phyloP scores from a whole-genome alignment of 768 basidiomycete genomes.

The Dioszegia hungarica region DNA sequence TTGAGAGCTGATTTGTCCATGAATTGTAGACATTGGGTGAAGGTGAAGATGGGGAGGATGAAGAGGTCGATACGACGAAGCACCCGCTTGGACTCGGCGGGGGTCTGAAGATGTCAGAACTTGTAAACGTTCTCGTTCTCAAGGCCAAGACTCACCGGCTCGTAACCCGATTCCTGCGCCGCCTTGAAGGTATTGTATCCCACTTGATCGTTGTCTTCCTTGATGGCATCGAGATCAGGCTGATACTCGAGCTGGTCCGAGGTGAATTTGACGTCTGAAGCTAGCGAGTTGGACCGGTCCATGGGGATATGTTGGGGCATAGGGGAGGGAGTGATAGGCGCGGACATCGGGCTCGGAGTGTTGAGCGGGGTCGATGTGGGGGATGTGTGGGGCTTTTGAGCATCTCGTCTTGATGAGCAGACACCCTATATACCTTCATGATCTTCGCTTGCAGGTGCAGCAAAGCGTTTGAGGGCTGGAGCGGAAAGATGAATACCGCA shows the following conservation, averaged over 20 bases:
- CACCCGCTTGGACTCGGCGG: background rate
- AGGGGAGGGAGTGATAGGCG: background rate
- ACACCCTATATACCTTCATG: too few species aligned
- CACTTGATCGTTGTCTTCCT: slow-evolving; percentile 2
- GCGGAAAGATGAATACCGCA: too few species aligned
- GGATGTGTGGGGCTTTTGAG: background rate
- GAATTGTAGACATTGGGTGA: slow-evolving; percentile 43
- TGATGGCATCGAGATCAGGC: background rate
- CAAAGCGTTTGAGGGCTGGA: too few species aligned
- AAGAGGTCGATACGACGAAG: slow-evolving; percentile 33
- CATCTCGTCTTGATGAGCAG: too few species aligned
- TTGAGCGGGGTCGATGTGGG: background rate
- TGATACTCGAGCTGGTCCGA: background rate
- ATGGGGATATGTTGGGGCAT: background rate
- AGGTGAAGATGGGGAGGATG: slow-evolving; percentile 40
- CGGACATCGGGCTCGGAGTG: background rate
- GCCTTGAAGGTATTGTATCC: slow-evolving; percentile 10
- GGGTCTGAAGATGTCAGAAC: background rate
- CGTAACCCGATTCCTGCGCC: slow-evolving; percentile 3
- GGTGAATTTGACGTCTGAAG: background rate
- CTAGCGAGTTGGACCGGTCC: background rate
- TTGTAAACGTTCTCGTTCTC: too few species aligned
- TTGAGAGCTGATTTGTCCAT: slow-evolving; percentile 49
- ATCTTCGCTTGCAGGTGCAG: too few species aligned
- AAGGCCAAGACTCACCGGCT: slow-evolving; percentile 6